Conservation (phyloP, 495 filamentous ascomycete species). For the Aspergillus nidulans region DNA sequence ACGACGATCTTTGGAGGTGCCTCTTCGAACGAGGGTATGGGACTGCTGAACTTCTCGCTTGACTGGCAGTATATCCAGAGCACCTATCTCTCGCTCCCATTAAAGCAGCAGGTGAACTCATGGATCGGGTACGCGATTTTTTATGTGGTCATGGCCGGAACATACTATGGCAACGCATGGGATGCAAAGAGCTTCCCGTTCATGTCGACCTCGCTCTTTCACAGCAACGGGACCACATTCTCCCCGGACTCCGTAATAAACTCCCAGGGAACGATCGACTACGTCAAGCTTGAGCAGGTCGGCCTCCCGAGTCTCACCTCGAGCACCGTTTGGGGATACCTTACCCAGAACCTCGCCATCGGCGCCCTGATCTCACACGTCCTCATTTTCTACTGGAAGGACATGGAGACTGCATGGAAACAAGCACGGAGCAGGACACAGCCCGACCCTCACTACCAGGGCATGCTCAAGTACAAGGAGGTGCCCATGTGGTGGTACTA, state of each 20-base stretch:
- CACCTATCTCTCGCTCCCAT: slow-evolving; percentile 30
- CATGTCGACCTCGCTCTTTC: slow-evolving; percentile 39
- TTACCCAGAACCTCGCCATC: slow-evolving; percentile 20
- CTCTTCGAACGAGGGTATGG: slow-evolving; percentile 46
- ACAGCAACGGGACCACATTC: slow-evolving; percentile 22
- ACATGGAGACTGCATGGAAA: slow-evolving; percentile 26
- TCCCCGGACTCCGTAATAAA: slow-evolving; percentile 29
- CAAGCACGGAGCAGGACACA: slow-evolving; percentile 22
- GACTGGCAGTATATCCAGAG: slow-evolving; percentile 57
- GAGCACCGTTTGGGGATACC: neutral
- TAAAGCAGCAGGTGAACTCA: slow-evolving; percentile 34
- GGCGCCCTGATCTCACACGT: slow-evolving; percentile 32
- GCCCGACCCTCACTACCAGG: slow-evolving; percentile 44
- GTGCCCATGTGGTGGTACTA: slow-evolving; percentile 54
- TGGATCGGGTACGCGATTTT: slow-evolving; percentile 43
- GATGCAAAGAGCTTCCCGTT: slow-evolving; percentile 46
- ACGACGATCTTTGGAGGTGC: slow-evolving; percentile 52
- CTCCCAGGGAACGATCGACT: slow-evolving; percentile 31
- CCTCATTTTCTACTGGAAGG: slow-evolving; percentile 34
- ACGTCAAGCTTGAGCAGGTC: slow-evolving; percentile 23
- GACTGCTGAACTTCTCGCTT: slow-evolving; percentile 44
- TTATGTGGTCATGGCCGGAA: slow-evolving; percentile 34
- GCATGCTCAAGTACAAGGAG: slow-evolving; percentile 48
- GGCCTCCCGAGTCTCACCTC: slow-evolving; percentile 39
- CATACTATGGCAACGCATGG: slow-evolving; percentile 51